Evolutionary conservation across 1,284 basidiomycete genomes (phyloP).

Genomic region (Ustilago nuda): DNA sequence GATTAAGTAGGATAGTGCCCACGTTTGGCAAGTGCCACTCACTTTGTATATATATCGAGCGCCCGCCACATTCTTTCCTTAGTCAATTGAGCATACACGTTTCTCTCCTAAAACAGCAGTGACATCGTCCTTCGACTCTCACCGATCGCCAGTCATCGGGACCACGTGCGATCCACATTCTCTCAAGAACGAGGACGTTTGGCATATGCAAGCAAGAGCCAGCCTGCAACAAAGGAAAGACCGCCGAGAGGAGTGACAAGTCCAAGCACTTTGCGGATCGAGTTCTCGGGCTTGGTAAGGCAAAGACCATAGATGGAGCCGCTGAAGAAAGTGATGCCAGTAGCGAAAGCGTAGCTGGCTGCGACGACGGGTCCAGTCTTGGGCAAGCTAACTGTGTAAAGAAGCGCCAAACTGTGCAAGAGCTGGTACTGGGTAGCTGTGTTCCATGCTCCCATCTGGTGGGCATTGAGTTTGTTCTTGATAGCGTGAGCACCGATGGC

Average conservation of each 20-base stretch:
- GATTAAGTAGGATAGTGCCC: no score
- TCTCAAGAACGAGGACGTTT: slow-evolving; percentile 37
- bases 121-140: no score
- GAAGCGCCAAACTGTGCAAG: slow-evolving; percentile 63
- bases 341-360: slow-evolving; percentile 56
- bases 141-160: no score
- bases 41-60: no score
- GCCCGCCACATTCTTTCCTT: no score
- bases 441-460: slow-evolving; percentile 61
- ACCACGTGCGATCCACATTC: no score
- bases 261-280: slow-evolving; percentile 60
- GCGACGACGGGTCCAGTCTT: slow-evolving; percentile 40
- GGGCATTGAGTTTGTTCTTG: slow-evolving; percentile 58
- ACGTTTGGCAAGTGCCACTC: no score
- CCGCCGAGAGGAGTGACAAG: slow-evolving; percentile 65
- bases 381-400: slow-evolving; percentile 52
- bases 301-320: slow-evolving; percentile 66
- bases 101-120: no score
- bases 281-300: slow-evolving; percentile 55
- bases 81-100: no score
- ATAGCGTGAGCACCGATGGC: slow-evolving; percentile 65
- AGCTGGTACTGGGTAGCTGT: slow-evolving; percentile 66
- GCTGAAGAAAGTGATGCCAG: slow-evolving; percentile 66
- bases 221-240: slow-evolving; percentile 63
- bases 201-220: slow-evolving; percentile 61